Evolutionary conservation across 805 yeast species (phyloP), one percentile per base, ranked within the genome.

Genomic region (Wickerhamomyces chambardii): DNA sequence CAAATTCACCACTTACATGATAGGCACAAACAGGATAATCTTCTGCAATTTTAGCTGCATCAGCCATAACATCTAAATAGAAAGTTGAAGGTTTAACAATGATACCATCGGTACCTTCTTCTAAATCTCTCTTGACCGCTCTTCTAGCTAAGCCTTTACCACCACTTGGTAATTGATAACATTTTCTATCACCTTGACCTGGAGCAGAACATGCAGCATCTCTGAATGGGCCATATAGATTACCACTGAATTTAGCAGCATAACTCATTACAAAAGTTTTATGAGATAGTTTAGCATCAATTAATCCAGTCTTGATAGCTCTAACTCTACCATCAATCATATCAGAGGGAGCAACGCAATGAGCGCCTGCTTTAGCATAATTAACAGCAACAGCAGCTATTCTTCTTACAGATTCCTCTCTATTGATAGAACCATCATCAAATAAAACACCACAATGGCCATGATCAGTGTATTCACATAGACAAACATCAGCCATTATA

Each of bases 201-300:
- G 98, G 97, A 4, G 79, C 68, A 35, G 95, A 82, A 27, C 94
- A 92, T 4, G 97, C 98, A 31, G 97, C 97, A 49, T 92, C 98
- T 57, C 98, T 73, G 68, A 92, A 92, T 5, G 98, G 98, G 1
- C 98, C 98, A 56, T 92, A 92, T 33, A 92, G 65, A 43, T 77
- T 75, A 26, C 97, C 97, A 40, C 84, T 69, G 55, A 92, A 92
- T 56, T 92, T 92, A 39, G 97, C 97, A 26, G 95, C 75, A 61
- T 92, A 92, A 5, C 95, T 83, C 84, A 92, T 79, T 27, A 92
- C 76, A 65, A 90, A 78, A 33, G 87, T 78, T 56, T 79, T 77
- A 61, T 92, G 95, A 16, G 95, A 95, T 40, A 92, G 59, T 19
- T 78, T 80, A 11, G 83, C 86, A 31, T 75, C 77, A 33, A 90